Evolutionary conservation across 768 basidiomycete genomes (phyloP).

Genomic region (Pleurotus platypus): DNA sequence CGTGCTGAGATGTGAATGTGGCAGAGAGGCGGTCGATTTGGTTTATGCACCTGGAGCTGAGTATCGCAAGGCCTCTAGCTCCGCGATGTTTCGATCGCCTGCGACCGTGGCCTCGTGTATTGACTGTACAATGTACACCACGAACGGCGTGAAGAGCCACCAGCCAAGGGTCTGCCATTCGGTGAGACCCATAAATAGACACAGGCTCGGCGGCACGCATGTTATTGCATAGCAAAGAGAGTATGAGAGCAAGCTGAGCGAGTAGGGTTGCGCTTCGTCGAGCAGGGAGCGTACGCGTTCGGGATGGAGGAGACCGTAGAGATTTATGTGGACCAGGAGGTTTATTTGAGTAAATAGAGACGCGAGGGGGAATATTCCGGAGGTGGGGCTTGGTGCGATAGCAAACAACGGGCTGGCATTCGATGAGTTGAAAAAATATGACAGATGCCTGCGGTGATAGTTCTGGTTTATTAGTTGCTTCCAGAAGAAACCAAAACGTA

Average conservation of each 20-base stretch:
- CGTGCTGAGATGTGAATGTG: no score
- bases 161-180: conserved; percentile 50
- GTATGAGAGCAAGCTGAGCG: conserved; percentile 19
- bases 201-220: conserved; percentile 45
- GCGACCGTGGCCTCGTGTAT: conserved; percentile 40
- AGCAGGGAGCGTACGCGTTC: conserved; percentile 13
- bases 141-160: conserved; percentile 43
- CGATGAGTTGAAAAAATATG: conserved; percentile 38
- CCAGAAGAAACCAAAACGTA: conserved; percentile 24
- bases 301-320: conserved; percentile 38
- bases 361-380: conserved; percentile 35
- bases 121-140: conserved; percentile 43
- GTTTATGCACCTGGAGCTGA: conserved; percentile 46
- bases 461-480: conserved; percentile 10
- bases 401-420: conserved; percentile 39
- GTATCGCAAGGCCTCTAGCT: conserved; percentile 54
- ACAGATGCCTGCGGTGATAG: conserved; percentile 36
- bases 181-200: conserved; percentile 40
- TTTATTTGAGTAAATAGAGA: conserved; percentile 44
- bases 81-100: conserved; percentile 42
- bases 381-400: conserved; percentile 31
- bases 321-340: conserved; percentile 47
- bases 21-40: no score
- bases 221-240: conserved; percentile 33
- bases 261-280: not conserved